A percentile compares a stretch with the other conserved stretches of the same genome.
phyloP scores from a whole-genome alignment of 2,329 filamentous ascomycete genomes.

The Daldinia sp. region DNA sequence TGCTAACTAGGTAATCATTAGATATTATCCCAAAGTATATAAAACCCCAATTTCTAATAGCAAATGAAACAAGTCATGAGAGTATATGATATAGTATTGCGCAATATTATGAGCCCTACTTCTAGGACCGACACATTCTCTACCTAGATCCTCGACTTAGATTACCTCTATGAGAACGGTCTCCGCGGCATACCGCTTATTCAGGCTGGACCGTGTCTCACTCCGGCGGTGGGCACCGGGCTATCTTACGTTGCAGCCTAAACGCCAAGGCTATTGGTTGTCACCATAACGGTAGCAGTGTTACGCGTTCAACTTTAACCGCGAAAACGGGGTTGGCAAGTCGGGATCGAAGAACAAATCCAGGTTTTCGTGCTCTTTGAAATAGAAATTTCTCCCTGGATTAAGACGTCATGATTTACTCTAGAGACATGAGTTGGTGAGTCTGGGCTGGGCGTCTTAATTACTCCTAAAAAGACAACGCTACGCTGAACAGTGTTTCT shows the following conservation, averaged over 20 bases:
- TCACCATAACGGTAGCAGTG: conserved; percentile 1
- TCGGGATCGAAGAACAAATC: not conserved
- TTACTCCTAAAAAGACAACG: not conserved
- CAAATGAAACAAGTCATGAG: not conserved
- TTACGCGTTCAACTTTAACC: conserved; percentile 30
- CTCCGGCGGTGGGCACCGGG: conserved; percentile 13
- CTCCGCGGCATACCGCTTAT: conserved; percentile 9
- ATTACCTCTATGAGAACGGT: conserved; percentile 7
- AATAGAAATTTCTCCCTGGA: not conserved
- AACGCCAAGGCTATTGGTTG: conserved; percentile 21
- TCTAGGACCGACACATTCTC: not conserved
- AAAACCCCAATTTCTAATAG: not conserved
- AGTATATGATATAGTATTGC: not conserved
- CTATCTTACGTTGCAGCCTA: conserved; percentile 22
- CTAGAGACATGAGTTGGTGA: not conserved
- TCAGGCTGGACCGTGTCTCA: conserved; percentile 20
- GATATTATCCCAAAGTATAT: not conserved
- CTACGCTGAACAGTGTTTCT: not conserved
- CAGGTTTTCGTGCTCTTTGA: not conserved
- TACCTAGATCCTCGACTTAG: conserved; percentile 2
- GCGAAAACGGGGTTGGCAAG: conserved; percentile 9
- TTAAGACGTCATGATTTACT: not conserved
- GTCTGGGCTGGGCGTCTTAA: not conserved
- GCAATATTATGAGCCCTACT: not conserved
- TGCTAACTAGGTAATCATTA: not conserved